Base-by-base conservation (phyloP, 371 early-diverging fungal species). In the Conidiobolus coronatus region DNA sequence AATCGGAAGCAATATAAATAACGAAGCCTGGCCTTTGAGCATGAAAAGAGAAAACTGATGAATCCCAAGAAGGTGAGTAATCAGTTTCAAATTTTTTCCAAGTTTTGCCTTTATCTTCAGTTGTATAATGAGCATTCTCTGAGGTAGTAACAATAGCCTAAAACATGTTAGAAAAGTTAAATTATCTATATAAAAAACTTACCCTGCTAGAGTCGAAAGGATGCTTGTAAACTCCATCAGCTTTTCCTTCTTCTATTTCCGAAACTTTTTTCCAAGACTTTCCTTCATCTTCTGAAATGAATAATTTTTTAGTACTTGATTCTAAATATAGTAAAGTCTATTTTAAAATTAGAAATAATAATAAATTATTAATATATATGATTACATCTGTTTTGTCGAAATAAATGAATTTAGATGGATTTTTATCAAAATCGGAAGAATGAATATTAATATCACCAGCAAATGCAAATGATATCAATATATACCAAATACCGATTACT, bases 201-300 rank as follows among this genome's bases (percentile, higher is more conserved):
- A 13, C 49, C 36, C 21, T 40, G 36, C 36, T 37, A 22, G 17
- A 21, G 33, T 47, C 41, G 22, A 38, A 55, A 12, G 45, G 43
- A 38, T 45, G 53, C 13, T n/a, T 18, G 29, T 43, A 18, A 13
- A 56, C 34, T 23, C 21, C 17, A 21, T 14, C 13, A 19, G 47
- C 48, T 36, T 14, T 29, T 13, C 21, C 62, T 1, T 55, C 51
- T 2, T 57, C 60, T 35, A 73, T 59, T 42, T 58, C 68, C 1
- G 48, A 38, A 29, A 70, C 56, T 42, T 52, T 59, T 2, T 51
- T 38, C 81, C 81, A 85, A 17, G 62, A 43, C 45, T 67, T 68
- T 49, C 82, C 82, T 55, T 75, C 76, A 44, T 82, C 62, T 23
- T 61, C 62, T 6, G 86, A 80, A 35, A 70, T 64, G 52, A 59